Evolutionary conservation across 306 rosid genomes (phyloP).

Genomic region (Lablab purpureus): DNA sequence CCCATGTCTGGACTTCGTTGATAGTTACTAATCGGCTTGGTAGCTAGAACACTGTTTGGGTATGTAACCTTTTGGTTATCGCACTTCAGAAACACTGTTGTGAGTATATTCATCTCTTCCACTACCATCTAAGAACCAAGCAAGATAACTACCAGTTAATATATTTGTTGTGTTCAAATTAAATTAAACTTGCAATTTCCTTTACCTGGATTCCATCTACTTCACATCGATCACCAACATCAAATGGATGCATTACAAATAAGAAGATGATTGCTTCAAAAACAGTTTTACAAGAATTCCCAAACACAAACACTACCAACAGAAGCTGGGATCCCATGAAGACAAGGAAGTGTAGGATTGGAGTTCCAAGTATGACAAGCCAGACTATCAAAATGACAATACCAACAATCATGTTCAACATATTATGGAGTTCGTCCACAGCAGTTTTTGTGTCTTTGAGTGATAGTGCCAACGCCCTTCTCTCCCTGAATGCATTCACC

Average conservation of each 20-base stretch:
- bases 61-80: constrained; percentile 61
- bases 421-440: neutral
- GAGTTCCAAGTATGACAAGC: constrained; percentile 64
- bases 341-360: constrained; percentile 61
- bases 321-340: constrained; percentile 70
- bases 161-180: no score
- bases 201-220: constrained; percentile 68
- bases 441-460: constrained; percentile 24
- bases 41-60: constrained; percentile 71
- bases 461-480: neutral
- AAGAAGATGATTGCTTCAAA: constrained; percentile 76
- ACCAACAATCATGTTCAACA: constrained; percentile 8
- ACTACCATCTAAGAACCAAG: constrained; percentile 62
- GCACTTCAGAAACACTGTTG: constrained; percentile 64
- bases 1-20: constrained; percentile 76
- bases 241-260: constrained; percentile 48
- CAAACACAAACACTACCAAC: constrained; percentile 72
- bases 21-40: constrained; percentile 49
- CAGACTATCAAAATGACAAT: constrained; percentile 50
- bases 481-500: constrained; percentile 3
- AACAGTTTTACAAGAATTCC: constrained; percentile 70
- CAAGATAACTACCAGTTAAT: neutral
- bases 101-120: constrained; percentile 56
- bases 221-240: constrained; percentile 76
- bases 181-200: neutral